Evolutionary conservation across 257 asterid genomes (phyloP), one percentile per base, ranked within the genome.

Genomic region (Cynanchum wilfordii): DNA sequence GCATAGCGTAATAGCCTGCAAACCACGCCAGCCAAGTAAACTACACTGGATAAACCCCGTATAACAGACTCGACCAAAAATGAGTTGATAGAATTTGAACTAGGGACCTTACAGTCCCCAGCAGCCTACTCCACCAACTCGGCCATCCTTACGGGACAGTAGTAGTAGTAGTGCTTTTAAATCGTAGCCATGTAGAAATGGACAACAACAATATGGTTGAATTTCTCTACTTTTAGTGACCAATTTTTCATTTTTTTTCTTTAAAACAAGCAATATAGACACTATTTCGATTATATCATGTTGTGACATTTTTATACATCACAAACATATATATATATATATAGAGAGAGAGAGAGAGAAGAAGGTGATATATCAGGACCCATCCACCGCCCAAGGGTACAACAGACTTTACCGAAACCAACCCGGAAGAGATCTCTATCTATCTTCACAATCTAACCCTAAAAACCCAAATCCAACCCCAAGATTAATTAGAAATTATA

Each of bases 311-410:
- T 59, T 45, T 56, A 16, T 30, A 11, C 13, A 49, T 10, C 5
- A 27, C 15, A 10, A 15, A 17, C 10, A 65, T 15, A 17, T 51
- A 3, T 51, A 51, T 16, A 2, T 51, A 51, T 51, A 15, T 47
- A 29, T 25, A 24, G 22, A 30, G 44, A 44, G 17, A 73, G 30
- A 58, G 40, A 56, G 62, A 27, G 24, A 49, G 56, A 25, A 17
- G 33, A 30, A 2, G 33, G 33, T 30, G 33, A 30, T 72, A 63
- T 20, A 6, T 30, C 49, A 45, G 40, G 77, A n/a, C 80, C 78
- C 82, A 78, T 71, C 78, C 80, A 81, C 82, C 82, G 79, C 78
- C 79, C 79, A 50, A 50, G 59, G 5, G 45, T 64, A 73, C 70
- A 33, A 40, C 77, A 64, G 59, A 25, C 62, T 68, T n/a, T n/a